Evolutionary conservation across 495 filamentous ascomycete genomes (phyloP).

Genomic region (Aspergillus steynii): DNA sequence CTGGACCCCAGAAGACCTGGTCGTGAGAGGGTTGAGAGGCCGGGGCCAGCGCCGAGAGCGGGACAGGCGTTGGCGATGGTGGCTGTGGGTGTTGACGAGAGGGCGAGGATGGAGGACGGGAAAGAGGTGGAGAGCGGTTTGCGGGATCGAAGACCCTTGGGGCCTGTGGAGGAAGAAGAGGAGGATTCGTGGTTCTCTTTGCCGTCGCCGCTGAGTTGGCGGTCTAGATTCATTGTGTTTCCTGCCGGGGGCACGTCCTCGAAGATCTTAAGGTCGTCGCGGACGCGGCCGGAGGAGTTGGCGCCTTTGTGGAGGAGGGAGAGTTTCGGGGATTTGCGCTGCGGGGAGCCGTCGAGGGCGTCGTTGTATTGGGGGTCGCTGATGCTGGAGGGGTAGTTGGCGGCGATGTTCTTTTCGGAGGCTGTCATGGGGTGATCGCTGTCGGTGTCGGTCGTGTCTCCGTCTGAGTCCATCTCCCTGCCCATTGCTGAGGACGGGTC

Average conservation of each 20-base stretch:
- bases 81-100: slow-evolving; percentile 11
- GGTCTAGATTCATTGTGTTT: slow-evolving; percentile 13
- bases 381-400: slow-evolving; percentile 23
- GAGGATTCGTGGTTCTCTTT: slow-evolving; percentile 35
- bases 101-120: slow-evolving; percentile 9
- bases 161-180: neutral
- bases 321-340: slow-evolving; percentile 36
- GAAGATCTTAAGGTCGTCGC: slow-evolving; percentile 40
- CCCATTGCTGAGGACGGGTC: slow-evolving; percentile 23
- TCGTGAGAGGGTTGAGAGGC: slow-evolving; percentile 16
- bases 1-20: slow-evolving; percentile 17
- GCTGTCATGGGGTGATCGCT: slow-evolving; percentile 28
- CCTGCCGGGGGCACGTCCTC: slow-evolving; percentile 28
- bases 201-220: slow-evolving; percentile 28
- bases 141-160: neutral
- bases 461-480: slow-evolving; percentile 3
- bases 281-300: slow-evolving; percentile 28
- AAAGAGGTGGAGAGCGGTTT: neutral
- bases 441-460: slow-evolving; percentile 1
- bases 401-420: slow-evolving; percentile 47
- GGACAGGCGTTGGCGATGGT: neutral
- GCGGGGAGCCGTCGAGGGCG: slow-evolving; percentile 16
- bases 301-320: slow-evolving; percentile 25
- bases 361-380: slow-evolving; percentile 8
- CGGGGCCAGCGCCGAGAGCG: too few species aligned